Evolutionary conservation across 441 rosid genomes (phyloP).

Genomic region (Syzygium malaccense): DNA sequence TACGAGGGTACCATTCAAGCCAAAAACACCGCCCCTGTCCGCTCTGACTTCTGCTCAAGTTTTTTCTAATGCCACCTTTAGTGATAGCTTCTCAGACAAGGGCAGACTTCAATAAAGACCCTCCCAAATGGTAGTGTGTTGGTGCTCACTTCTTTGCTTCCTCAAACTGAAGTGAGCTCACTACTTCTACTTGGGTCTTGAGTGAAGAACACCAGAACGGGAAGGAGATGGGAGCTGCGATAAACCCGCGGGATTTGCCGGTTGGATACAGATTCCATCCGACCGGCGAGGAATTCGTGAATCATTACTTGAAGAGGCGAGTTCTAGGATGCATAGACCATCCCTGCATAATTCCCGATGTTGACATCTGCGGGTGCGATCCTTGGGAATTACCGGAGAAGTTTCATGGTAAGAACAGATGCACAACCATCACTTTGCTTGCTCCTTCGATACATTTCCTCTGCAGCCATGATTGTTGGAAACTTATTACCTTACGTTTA

Average conservation of each 20-base stretch:
- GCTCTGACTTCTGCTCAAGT: not conserved
- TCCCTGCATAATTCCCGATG: not conserved
- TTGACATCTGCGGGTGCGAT: not conserved
- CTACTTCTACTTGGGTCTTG: not conserved
- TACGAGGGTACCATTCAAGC: not conserved
- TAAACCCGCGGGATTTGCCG: not conserved
- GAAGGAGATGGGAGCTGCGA: not conserved
- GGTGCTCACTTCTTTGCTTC: not conserved
- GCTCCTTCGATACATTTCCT: not conserved
- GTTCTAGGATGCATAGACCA: not conserved
- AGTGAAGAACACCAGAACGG: too few relatives aligned
- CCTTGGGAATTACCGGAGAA: not conserved
- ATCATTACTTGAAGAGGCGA: not conserved
- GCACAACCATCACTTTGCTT: not conserved
- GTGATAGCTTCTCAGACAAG: rapidly evolving
- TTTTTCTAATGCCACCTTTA: not conserved
- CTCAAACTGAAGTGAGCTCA: not conserved
- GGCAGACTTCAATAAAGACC: not conserved
- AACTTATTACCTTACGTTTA: not conserved
- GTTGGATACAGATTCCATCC: not conserved
- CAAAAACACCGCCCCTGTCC: not conserved
- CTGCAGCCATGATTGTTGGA: not conserved
- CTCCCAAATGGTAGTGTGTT: not conserved
- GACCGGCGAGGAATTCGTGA: not conserved
- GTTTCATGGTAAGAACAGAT: not conserved